These are phyloP conservation scores for Santalum album DNA, from an alignment of 164 flowering plant species.

Conservation along the genomic window DNA sequence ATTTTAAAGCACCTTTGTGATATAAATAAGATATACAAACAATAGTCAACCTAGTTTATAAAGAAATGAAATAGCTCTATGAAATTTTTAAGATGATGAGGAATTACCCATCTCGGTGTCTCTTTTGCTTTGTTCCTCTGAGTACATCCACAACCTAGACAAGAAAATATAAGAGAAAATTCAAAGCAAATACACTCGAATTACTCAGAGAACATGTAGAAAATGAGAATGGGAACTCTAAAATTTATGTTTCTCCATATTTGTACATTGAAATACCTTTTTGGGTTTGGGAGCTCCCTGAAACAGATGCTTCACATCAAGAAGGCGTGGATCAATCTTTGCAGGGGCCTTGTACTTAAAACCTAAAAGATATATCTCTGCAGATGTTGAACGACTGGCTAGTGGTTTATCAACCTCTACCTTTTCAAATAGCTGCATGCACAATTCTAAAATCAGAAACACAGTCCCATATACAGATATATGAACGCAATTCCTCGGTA, in stretches of 20 bases:
- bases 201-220: neutral
- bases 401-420: constrained; percentile 85
- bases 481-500: neutral
- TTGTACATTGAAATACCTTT: constrained; percentile 39
- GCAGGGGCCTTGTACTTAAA: constrained; percentile 86
- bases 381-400: constrained; percentile 88
- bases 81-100: constrained; percentile 1
- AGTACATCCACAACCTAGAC: constrained; percentile 75
- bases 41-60: no score
- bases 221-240: neutral
- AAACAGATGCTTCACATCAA: constrained; percentile 78
- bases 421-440: constrained; percentile 76
- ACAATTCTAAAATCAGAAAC: constrained; percentile 3
- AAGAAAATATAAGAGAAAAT: neutral
- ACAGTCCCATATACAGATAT: neutral
- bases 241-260: neutral
- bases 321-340: constrained; percentile 94
- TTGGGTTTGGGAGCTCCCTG: constrained; percentile 52
- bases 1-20: no score
- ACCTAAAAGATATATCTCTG: constrained; percentile 76
- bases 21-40: no score
- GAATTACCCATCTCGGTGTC: constrained; percentile 84
- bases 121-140: constrained; percentile 66
- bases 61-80: neutral
- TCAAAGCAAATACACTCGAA: neutral